phyloP scores from a whole-genome alignment of 345 rosid species.

The Crucihimalaya himalaica region DNA sequence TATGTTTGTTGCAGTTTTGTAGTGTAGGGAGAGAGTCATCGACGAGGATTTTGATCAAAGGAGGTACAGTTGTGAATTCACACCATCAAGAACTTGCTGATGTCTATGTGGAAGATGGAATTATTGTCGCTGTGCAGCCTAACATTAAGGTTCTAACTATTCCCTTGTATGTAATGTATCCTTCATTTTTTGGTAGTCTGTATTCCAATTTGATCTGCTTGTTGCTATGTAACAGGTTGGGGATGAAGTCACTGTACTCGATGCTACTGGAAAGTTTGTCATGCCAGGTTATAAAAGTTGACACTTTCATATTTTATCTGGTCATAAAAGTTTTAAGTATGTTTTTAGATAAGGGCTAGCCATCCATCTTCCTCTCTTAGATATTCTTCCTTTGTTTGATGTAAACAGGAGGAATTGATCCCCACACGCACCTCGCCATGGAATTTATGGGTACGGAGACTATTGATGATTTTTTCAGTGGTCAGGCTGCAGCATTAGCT shows the following conservation, averaged over 20 bases:
- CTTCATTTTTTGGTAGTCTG: neutral
- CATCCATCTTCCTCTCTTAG: no score
- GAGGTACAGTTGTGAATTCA: conserved; percentile 92
- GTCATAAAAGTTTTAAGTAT: no score
- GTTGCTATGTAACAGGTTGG: conserved; percentile 58
- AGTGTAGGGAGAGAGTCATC: conserved; percentile 54
- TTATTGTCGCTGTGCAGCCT: conserved; percentile 67
- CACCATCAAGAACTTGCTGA: conserved; percentile 81
- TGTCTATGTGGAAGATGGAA: conserved; percentile 84
- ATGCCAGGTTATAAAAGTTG: conserved; percentile 73
- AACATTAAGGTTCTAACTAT: conserved; percentile 57
- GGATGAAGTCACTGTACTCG: conserved; percentile 80
- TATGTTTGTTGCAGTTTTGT: conserved; percentile 54
- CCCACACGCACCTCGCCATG: conserved; percentile 88
- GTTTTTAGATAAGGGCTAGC: no score
- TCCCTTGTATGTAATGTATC: neutral
- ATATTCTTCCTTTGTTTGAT: no score
- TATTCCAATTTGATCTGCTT: conserved; percentile 2
- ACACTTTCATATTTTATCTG: no score
- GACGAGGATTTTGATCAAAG: conserved; percentile 74
- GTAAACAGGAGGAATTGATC: conserved; percentile 87
- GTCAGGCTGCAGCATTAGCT: conserved; percentile 98
- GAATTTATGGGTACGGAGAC: conserved; percentile 78
- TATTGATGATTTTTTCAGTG: conserved; percentile 89
- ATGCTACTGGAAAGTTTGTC: conserved; percentile 91